Base-by-base conservation (phyloP, 768 basidiomycete genomes). In the Boletus rufocinnamomeus region DNA sequence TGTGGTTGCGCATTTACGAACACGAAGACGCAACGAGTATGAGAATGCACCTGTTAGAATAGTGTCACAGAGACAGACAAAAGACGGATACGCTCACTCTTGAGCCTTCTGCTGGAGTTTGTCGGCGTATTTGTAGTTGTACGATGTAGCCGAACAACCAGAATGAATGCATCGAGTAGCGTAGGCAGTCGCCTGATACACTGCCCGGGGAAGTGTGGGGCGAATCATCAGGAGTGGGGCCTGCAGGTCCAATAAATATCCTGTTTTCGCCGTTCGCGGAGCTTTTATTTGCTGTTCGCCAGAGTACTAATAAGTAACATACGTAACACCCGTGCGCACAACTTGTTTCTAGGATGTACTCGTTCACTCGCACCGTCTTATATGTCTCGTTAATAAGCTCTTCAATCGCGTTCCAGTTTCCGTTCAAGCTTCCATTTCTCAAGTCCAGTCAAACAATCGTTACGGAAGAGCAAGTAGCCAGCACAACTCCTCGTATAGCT, bases 101-200 rank as follows among this genome's bases (percentile, higher is more conserved):
- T 82, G 74, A 43, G 90, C 86, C 64, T 77, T 81, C 64, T 79
- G 76, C 46, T 78, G 82, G 38, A 95, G 73, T 68, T 89, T 90
- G 58, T 87, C 82, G 16, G 84, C 81, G 68, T 95, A 94, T 67
- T 83, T 87, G 32, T 75, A 67, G 60, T 77, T 73, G 54, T 79
- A 77, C 30, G 48, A 52, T n/a, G 62, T 2, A 3, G 40, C 21
- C 11, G 40, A 50, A 17, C 54, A 17, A 27, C 51, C 41, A 30
- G 63, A 56, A 37, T 68, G 64, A 25, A 72, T 37, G 51, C 54
- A 53, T 57, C 68, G 60, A 17, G 51, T 25, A 13, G 49, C 40
- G 47, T 37, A 48, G 25, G 27, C 21, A 43, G 56, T 21, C 28
- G 11, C 21, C 34, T 35, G 65, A 47, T 38, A 37, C 38, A 51